Percentiles rank a stretch among this genome's conserved stretches.
Evolutionary conservation across 768 basidiomycete species (phyloP).

Genomic region (Pisolithus orientalis): DNA sequence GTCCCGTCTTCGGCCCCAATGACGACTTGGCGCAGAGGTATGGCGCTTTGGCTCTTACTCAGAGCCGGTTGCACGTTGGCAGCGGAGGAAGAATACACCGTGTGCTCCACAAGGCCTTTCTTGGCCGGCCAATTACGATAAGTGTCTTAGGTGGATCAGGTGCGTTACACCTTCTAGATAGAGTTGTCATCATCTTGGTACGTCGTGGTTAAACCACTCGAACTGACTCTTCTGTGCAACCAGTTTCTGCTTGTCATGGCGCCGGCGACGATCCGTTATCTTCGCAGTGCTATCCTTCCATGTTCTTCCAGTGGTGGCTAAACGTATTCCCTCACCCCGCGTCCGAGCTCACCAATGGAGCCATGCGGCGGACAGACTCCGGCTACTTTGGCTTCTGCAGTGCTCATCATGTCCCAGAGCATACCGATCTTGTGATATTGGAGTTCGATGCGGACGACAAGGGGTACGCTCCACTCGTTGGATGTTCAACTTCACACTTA

Average conservation of each 20-base stretch:
- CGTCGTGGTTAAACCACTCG: background rate
- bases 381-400: conserved; percentile 95
- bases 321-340: conserved; percentile 96
- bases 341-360: conserved; percentile 96
- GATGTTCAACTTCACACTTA: background rate
- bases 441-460: conserved; percentile 92
- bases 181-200: background rate
- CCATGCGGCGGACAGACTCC: conserved; percentile 86
- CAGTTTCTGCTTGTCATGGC: conserved; percentile 91
- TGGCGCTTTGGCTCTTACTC: conserved; percentile 65
- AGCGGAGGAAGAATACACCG: conserved; percentile 79
- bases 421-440: conserved; percentile 89
- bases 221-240: background rate
- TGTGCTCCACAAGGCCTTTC: conserved; percentile 75
- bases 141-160: conserved; percentile 86
- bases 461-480: conserved; percentile 49
- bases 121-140: conserved; percentile 84
- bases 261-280: conserved; percentile 88
- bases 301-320: conserved; percentile 98
- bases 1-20: conserved; percentile 78
- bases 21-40: conserved; percentile 78
- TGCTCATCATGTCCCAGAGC: conserved; percentile 88
- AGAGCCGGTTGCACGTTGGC: conserved; percentile 70
- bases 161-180: conserved; percentile 30
- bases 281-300: conserved; percentile 83